These are phyloP conservation scores for Asterochloris sp. DNA, from an alignment of 139 green algal species.

Conservation along the genomic window DNA sequence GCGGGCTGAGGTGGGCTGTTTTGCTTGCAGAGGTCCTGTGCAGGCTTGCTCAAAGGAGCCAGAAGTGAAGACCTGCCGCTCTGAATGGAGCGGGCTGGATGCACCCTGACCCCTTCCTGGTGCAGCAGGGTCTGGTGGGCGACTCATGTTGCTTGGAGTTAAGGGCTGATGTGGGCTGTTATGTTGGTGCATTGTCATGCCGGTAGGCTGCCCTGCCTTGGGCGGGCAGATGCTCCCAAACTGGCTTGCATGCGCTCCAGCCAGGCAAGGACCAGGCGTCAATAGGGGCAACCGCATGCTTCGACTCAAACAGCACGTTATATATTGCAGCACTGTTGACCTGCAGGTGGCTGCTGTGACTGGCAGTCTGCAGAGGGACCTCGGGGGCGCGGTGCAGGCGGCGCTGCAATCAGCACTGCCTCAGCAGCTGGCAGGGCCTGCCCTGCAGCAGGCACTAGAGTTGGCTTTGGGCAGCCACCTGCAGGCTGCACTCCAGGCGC, in stretches of 20 bases:
- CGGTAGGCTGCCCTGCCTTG: background rate
- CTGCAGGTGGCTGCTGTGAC: background rate
- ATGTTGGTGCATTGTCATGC: background rate
- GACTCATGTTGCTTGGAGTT: background rate
- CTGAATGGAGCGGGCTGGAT: background rate
- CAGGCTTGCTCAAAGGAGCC: background rate
- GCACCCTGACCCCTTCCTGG: background rate
- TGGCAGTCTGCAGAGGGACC: background rate
- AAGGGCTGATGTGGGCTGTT: background rate
- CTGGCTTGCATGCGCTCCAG: background rate
- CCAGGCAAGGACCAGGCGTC: background rate
- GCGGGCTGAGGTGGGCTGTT: background rate
- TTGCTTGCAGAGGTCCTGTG: too few species aligned
- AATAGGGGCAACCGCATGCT: background rate
- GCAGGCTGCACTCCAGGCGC: conserved; percentile 30
- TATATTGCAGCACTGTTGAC: background rate
- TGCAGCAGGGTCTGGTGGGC: background rate
- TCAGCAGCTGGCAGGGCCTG: conserved; percentile 4
- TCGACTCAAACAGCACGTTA: background rate
- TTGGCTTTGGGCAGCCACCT: conserved; percentile 38
- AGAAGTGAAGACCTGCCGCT: background rate
- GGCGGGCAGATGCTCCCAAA: background rate
- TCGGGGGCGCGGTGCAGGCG: conserved; percentile 1
- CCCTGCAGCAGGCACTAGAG: conserved; percentile 22
- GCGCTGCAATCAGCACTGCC: conserved; percentile 16